phyloP scores from a whole-genome alignment of 73 alveolate genomes.

The Tetrahymena thermophila region DNA sequence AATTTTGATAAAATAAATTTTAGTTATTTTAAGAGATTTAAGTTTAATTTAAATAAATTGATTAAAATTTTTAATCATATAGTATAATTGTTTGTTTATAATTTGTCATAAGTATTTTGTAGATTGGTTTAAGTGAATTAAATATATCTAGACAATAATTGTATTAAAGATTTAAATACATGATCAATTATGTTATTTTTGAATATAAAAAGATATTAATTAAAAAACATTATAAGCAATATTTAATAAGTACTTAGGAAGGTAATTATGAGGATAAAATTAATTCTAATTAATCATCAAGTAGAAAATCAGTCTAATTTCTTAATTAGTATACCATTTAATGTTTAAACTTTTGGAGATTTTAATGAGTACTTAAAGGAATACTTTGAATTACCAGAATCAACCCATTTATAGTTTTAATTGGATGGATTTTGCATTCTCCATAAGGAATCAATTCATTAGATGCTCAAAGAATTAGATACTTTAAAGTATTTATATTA shows the following conservation, averaged over 20 bases:
- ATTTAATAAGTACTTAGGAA: background rate
- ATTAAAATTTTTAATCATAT: no score
- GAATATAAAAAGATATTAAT: background rate
- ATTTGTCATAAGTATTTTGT: no score
- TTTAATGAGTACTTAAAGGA: background rate
- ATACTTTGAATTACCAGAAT: background rate
- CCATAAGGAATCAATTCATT: background rate
- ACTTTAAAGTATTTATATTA: background rate
- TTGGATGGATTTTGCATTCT: background rate
- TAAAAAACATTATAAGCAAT: no score
- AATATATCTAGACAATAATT: background rate
- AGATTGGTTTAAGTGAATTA: no score
- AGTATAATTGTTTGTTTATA: no score
- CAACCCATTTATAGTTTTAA: background rate
- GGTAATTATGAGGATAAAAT: background rate
- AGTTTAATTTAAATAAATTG: no score
- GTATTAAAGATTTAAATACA: background rate
- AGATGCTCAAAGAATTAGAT: background rate
- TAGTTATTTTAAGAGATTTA: no score
- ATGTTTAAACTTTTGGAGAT: background rate
- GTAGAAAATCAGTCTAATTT: background rate
- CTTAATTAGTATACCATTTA: background rate
- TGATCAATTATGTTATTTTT: background rate
- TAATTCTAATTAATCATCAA: background rate
- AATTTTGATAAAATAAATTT: no score